Conservation (phyloP, 208 protist species). For the Acanthamoeba royreba region DNA sequence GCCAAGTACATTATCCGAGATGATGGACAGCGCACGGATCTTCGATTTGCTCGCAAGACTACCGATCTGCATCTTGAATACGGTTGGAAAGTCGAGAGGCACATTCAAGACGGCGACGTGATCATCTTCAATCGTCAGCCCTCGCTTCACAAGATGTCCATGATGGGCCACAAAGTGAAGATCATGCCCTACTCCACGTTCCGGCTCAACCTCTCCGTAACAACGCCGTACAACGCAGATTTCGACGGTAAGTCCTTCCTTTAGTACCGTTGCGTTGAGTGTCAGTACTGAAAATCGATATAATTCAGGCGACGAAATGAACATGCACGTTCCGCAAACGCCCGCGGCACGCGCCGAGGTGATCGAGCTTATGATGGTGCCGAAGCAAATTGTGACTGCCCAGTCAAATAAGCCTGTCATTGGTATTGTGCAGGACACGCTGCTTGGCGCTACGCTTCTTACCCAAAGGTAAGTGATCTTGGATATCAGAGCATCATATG, state of each 20-base stretch:
- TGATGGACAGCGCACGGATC: slow-evolving; percentile 87
- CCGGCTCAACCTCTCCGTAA: slow-evolving; percentile 98
- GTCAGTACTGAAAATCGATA: not conserved
- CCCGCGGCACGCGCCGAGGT: slow-evolving; percentile 69
- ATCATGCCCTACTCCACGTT: slow-evolving; percentile 99
- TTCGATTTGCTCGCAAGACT: slow-evolving; percentile 83
- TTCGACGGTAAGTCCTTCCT: slow-evolving; percentile 91
- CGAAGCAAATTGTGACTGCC: slow-evolving; percentile 98
- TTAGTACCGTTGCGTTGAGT: not conserved
- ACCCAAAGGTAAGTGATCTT: too few relatives aligned
- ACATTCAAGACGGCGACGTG: slow-evolving; percentile 97
- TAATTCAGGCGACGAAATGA: slow-evolving; percentile 98
- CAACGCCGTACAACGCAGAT: slow-evolving; percentile 99
- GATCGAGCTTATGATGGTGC: slow-evolving; percentile 98
- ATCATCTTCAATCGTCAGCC: slow-evolving; percentile 99
- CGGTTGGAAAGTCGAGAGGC: slow-evolving; percentile 94
- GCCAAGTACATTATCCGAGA: slow-evolving; percentile 78
- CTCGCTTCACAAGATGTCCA: slow-evolving; percentile 99
- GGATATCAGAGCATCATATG: too few relatives aligned
- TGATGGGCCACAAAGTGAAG: slow-evolving; percentile 98
- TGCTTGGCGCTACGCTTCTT: slow-evolving; percentile 83
- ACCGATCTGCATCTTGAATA: slow-evolving; percentile 87
- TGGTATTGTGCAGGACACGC: slow-evolving; percentile 99
- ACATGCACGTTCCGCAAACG: slow-evolving; percentile 98
- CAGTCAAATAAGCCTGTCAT: slow-evolving; percentile 97